Percentiles rank a stretch among this genome's conserved stretches.
Conservation (phyloP, 169 alveolate genomes). For the Plasmodium coatneyi region DNA sequence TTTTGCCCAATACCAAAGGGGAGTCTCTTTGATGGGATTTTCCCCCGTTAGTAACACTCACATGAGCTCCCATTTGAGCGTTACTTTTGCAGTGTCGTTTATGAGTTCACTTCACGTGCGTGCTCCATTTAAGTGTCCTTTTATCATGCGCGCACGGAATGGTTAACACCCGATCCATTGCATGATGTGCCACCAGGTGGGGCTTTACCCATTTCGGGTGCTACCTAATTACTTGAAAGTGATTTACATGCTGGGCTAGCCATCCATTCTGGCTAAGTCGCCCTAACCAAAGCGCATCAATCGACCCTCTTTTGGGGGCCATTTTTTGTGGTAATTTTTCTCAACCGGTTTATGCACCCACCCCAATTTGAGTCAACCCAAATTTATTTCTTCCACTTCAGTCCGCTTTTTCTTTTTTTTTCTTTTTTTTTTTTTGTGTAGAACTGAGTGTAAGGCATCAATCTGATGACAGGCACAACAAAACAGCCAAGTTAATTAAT, state of each 20-base stretch:
- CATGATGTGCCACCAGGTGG: background rate
- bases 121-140: background rate
- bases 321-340: background rate
- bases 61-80: background rate
- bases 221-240: background rate
- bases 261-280: background rate
- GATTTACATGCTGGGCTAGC: background rate
- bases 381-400: background rate
- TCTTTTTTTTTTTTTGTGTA: background rate
- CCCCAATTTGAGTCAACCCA: background rate
- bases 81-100: background rate
- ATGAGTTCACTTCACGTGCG: background rate
- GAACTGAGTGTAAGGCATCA: background rate
- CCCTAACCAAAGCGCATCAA: background rate
- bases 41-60: background rate
- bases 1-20: background rate
- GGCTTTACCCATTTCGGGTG: background rate
- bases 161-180: background rate
- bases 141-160: background rate
- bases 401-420: background rate
- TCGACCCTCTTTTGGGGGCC: background rate
- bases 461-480: background rate
- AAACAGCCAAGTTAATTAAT: background rate
- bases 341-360: background rate
- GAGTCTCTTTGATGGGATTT: background rate